phyloP scores from a whole-genome alignment of 306 rosid species.

The Citrullus amarus region DNA sequence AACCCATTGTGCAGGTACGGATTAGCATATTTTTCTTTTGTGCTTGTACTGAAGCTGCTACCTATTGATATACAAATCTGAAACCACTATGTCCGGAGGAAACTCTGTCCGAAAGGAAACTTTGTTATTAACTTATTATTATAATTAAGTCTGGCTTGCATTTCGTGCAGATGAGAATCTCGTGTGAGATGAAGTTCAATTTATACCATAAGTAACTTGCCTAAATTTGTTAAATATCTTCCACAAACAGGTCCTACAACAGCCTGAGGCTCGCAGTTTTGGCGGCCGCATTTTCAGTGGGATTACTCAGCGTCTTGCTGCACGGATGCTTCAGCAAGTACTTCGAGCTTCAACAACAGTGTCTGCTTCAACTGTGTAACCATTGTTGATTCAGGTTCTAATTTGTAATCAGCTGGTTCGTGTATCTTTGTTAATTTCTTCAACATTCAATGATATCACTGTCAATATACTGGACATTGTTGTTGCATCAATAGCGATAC shows the following conservation, averaged over 20 bases:
- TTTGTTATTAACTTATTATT: not conserved
- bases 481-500: not conserved
- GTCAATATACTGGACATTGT: not conserved
- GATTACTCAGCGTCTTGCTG: slow-evolving; percentile 78
- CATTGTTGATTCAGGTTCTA: not conserved
- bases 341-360: slow-evolving; percentile 42
- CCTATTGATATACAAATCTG: not conserved
- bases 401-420: not conserved
- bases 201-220: not conserved
- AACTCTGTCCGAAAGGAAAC: not conserved
- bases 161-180: not conserved
- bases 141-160: not conserved
- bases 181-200: not conserved
- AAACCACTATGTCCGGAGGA: not conserved
- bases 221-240: not conserved
- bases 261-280: slow-evolving; percentile 70
- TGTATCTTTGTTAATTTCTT: not conserved
- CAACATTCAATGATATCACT: not conserved
- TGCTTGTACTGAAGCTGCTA: not conserved
- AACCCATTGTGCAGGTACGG: slow-evolving; percentile 72
- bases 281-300: slow-evolving; percentile 72
- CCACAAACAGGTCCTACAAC: slow-evolving; percentile 57
- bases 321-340: slow-evolving; percentile 75
- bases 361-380: slow-evolving; percentile 29
- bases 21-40: slow-evolving; percentile 1